Evolutionary conservation across 495 filamentous ascomycete species (phyloP).

Genomic region (Annulohypoxylon maeteangense): DNA sequence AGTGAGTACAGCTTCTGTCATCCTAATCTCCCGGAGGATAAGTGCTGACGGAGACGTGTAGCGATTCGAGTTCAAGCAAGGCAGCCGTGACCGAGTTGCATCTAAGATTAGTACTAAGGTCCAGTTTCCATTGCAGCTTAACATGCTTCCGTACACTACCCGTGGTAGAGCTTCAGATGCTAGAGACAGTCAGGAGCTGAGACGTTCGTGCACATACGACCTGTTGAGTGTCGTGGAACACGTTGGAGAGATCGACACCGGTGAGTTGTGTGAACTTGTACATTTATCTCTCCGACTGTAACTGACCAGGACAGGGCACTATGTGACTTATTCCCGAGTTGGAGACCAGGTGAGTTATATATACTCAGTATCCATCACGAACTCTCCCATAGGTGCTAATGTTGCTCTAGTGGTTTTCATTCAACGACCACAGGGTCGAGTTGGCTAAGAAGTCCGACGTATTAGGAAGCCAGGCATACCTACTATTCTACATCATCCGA

Average conservation of each 20-base stretch:
- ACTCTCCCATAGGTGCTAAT: neutral
- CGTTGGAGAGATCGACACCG: conserved; percentile 83
- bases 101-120: conserved; percentile 85
- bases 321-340: conserved; percentile 84
- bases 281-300: neutral
- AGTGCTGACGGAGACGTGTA: conserved; percentile 45
- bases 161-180: conserved; percentile 57
- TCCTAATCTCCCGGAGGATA: neutral
- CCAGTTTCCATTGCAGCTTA: conserved; percentile 83
- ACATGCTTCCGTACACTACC: conserved; percentile 88
- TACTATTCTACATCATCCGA: conserved; percentile 85
- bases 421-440: conserved; percentile 92
- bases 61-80: conserved; percentile 81
- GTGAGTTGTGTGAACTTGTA: conserved; percentile 20
- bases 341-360: conserved; percentile 72
- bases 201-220: conserved; percentile 75
- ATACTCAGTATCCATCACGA: neutral
- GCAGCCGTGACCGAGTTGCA: conserved; percentile 66
- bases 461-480: conserved; percentile 81
- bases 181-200: conserved; percentile 59
- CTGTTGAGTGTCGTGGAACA: conserved; percentile 87
- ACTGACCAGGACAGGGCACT: conserved; percentile 69
- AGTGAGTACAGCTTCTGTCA: conserved; percentile 58
- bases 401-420: conserved; percentile 78
- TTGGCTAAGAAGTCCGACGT: conserved; percentile 81